Evolutionary conservation across 257 asterid species (phyloP).

Genomic region (Solanum bulbocastanum): DNA sequence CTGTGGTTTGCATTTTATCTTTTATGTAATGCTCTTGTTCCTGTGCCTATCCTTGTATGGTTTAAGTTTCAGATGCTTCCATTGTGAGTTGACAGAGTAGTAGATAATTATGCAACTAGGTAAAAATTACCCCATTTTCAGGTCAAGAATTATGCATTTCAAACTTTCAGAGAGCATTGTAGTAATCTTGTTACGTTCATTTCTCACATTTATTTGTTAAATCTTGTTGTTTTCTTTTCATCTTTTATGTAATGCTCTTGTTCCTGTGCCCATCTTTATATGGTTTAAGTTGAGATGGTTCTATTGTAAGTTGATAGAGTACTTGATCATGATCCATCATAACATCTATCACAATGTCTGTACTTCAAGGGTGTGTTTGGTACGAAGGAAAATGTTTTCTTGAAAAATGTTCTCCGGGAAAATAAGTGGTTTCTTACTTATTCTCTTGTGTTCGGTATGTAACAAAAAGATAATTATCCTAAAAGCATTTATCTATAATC

Average conservation of each 20-base stretch:
- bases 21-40: not conserved
- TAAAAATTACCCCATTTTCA: not conserved
- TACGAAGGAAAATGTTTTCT: not conserved
- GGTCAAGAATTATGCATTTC: not conserved
- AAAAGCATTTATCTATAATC: not conserved
- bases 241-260: not conserved
- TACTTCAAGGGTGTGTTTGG: not conserved
- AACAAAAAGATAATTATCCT: not conserved
- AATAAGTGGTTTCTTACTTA: not conserved
- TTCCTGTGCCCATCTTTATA: not conserved
- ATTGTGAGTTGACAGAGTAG: not conserved
- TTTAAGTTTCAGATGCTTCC: not conserved
- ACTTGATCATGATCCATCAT: not conserved
- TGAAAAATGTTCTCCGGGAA: not conserved
- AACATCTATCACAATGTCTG: not conserved
- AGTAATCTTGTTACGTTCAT: not conserved
- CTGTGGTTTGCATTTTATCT: not conserved
- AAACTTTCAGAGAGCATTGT: not conserved
- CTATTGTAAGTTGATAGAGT: not conserved
- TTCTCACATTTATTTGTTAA: not conserved
- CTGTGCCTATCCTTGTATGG: not conserved
- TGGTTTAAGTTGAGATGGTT: not conserved
- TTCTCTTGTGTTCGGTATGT: not conserved
- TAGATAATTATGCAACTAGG: not conserved
- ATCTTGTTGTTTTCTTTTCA: not conserved